Base-by-base conservation (phyloP, 2,329 filamentous ascomycete species). In the Hymenoscyphus fraxineus region DNA sequence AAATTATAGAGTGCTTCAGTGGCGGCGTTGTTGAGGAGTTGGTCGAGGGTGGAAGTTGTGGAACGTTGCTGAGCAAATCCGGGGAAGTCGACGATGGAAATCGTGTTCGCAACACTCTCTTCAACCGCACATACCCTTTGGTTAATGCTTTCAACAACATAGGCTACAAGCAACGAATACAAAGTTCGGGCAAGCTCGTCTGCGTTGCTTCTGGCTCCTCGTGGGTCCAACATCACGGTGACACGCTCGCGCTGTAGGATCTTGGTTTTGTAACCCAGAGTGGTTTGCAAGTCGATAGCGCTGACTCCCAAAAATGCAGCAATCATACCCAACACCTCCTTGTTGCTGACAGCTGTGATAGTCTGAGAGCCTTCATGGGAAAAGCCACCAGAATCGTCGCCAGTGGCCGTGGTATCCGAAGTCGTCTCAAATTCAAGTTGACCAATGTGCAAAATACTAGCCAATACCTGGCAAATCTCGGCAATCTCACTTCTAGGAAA, bases 161-260 rank as follows among this genome's bases (percentile, higher is more conserved):
- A 97, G 16, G 94, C 93, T 15, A 98, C 94, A 6, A 99, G 82
- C 9, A 99, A 86, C 5, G 93, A 94, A 79, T 99, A 99, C 0
- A 99, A 81, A 0, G 94, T 97, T 60, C 94, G 86, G 4, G 95
- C 93, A 59, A 99, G 85, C 77, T 98, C 95, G 74, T 98, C 93
- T 16, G 95, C 95, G 71, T 97, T 97, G 47, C 87, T 89, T 60
- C 93, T 89, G 57, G 95, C 95, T 47, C 95, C 95, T 64, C 87
- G 88, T 6, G 94, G 92, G 74, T 99, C 95, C 40, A 99, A 85
- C 93, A 99, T 96, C 69, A 99, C 91, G 0, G 95, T 99, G n/a
- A 99, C 95, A 62, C 95, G 89, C 81, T 99, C 95, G 68, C 93
- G 90, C 74, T 96, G 91, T 64, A 99, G 89, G 71, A 95, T 97